Base-by-base conservation (phyloP, 805 yeast species). In the Wickerhamiella kurtzmanii region DNA sequence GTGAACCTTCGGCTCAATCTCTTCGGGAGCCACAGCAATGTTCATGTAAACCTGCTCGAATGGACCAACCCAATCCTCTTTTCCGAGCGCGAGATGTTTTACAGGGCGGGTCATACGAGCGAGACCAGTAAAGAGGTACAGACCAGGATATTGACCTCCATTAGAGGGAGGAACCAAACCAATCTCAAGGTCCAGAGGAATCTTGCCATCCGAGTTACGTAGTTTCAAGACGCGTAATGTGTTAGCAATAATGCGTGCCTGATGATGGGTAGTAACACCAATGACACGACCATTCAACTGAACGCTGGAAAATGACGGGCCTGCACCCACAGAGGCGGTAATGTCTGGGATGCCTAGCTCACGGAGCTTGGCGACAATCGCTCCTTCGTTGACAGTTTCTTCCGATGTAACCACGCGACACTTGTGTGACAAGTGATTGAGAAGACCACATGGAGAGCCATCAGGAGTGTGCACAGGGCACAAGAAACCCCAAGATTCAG, bases 381-480 rank as follows among this genome's bases (percentile, higher is more conserved):
- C 36, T 18, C n/a, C 22, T 2, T 51, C 48, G 11, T 45, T 18
- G 28, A 37, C 39, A 8, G 52, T 44, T 19, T 51, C 53, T 41
- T 55, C 56, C 15, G 44, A 42, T 6, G 96, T 88, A 4, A 95
- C 77, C 50, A 92, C 82, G 57, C 74, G 73, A 74, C 98, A 92
- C 66, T 85, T 87, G 68, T 92, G 96, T 8, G 97, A 82, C 69
- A 92, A 79, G 73, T 92, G 98, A 68, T 92, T 92, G 60, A 92
- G 71, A 64, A 92, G 73, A 71, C 98, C 98, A 79, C 98, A 92
- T 18, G 98, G 98, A 44, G 97, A 83, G 58, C 98, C 98, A 81
- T 92, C 98, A 4, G 98, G 98, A 13, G 98, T 92, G 66, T 92
- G 98, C 20, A 92, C 98, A 11, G 98, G 98, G 69, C 98, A 92